Percentiles rank a stretch among this genome's conserved stretches.
These are phyloP conservation scores for Amanita molliuscula DNA, from an alignment of 768 basidiomycete species.

Conservation along the genomic window DNA sequence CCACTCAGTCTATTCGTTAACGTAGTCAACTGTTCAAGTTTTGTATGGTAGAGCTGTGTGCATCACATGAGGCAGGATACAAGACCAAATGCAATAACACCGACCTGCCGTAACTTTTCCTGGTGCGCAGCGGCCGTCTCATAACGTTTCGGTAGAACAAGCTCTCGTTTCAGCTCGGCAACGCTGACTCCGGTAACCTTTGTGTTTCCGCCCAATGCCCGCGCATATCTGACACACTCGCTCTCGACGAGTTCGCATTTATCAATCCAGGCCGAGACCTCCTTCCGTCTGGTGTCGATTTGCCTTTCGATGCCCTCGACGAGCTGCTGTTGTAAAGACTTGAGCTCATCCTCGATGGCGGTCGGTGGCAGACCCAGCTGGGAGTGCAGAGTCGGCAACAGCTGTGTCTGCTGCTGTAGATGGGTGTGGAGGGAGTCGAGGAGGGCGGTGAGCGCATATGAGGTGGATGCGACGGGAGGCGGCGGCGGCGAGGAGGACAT, in stretches of 20 bases:
- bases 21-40: slow-evolving; percentile 64
- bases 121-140: slow-evolving; percentile 61
- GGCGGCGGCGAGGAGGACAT: slow-evolving; percentile 1
- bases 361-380: slow-evolving; percentile 77
- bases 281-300: slow-evolving; percentile 55
- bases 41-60: slow-evolving; percentile 58
- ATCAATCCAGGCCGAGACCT: slow-evolving; percentile 67
- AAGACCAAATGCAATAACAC: slow-evolving; percentile 14
- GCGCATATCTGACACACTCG: slow-evolving; percentile 55
- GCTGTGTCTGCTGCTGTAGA: slow-evolving; percentile 70
- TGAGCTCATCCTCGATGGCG: slow-evolving; percentile 74
- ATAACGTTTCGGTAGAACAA: slow-evolving; percentile 61
- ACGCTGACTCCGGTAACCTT: slow-evolving; percentile 58
- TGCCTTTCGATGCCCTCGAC: slow-evolving; percentile 67
- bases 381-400: slow-evolving; percentile 72
- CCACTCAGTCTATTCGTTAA: slow-evolving; percentile 54
- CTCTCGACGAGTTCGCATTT: slow-evolving; percentile 54
- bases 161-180: slow-evolving; percentile 61
- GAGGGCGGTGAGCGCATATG: slow-evolving; percentile 45
- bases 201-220: slow-evolving; percentile 61
- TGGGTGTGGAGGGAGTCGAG: slow-evolving; percentile 71
- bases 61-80: slow-evolving; percentile 1
- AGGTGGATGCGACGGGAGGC: slow-evolving; percentile 17
- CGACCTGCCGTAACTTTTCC: slow-evolving; percentile 71
- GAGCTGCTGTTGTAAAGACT: slow-evolving; percentile 62